phyloP scores from a whole-genome alignment of 768 basidiomycete species.

The Phaeotremella skinneri region DNA sequence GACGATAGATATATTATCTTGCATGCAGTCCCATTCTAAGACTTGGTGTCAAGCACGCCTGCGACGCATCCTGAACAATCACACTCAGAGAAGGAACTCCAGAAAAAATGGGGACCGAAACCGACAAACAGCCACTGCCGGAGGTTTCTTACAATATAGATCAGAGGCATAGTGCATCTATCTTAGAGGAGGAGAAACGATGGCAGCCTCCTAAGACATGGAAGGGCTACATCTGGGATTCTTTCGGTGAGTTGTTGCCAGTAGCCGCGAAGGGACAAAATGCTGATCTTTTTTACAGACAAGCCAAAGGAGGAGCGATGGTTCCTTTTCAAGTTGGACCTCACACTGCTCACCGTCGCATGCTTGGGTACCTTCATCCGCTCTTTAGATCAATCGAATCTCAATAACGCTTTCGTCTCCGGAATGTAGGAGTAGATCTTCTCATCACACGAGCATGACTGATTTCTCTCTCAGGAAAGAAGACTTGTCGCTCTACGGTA shows the following conservation, averaged over 20 bases:
- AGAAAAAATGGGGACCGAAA: too few relatives aligned
- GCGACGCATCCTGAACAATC: too few relatives aligned
- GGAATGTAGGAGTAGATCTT: not conserved
- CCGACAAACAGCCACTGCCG: too few relatives aligned
- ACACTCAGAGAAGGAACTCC: too few relatives aligned
- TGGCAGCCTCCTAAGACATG: slow-evolving; percentile 1
- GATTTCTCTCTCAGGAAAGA: not conserved
- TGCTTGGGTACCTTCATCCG: not conserved
- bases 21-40: too few relatives aligned
- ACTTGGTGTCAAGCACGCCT: too few relatives aligned
- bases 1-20: too few relatives aligned
- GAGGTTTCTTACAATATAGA: too few relatives aligned
- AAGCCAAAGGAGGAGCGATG: slow-evolving; percentile 4
- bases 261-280: too few relatives aligned
- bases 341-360: not conserved
- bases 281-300: not conserved
- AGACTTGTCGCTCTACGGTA: not conserved
- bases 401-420: not conserved
- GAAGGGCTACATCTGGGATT: not conserved
- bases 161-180: too few relatives aligned
- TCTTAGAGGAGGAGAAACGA: slow-evolving; percentile 2
- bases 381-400: not conserved
- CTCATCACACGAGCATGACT: not conserved
- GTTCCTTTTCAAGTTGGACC: slow-evolving; percentile 3
- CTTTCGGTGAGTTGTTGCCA: not conserved